These are phyloP conservation scores for Ichthyophthirius multifiliis DNA, from an alignment of 169 alveolate genomes.

Conservation along the genomic window DNA sequence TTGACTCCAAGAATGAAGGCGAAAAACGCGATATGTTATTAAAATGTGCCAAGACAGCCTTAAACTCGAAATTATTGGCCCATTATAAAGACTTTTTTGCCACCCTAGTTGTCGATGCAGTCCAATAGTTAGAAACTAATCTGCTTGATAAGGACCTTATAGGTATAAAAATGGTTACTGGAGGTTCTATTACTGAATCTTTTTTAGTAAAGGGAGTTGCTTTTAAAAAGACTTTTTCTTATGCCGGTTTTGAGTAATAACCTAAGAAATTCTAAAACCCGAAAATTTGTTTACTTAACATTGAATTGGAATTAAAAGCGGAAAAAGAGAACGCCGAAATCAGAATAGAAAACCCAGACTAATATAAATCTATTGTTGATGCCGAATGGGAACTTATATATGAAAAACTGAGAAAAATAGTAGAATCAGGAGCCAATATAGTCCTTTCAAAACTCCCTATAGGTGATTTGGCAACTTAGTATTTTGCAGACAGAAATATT, in stretches of 20 bases:
- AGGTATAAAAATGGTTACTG: constrained; percentile 97
- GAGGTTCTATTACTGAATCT: constrained; percentile 94
- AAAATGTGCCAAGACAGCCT: constrained; percentile 97
- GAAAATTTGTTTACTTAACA: constrained; percentile 91
- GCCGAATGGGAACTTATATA: constrained; percentile 98
- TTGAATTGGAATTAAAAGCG: constrained; percentile 97
- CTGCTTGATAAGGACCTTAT: constrained; percentile 90
- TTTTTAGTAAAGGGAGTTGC: constrained; percentile 97
- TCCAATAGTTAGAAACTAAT: constrained; percentile 89
- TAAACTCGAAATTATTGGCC: constrained; percentile 94
- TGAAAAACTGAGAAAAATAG: constrained; percentile 93
- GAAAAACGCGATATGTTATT: constrained; percentile 86
- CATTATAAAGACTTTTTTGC: constrained; percentile 94
- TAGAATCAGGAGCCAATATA: constrained; percentile 81
- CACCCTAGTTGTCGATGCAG: constrained; percentile 96
- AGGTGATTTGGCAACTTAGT: constrained; percentile 99
- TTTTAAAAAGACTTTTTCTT: constrained; percentile 97
- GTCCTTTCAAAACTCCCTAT: constrained; percentile 96
- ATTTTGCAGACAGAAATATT: constrained; percentile 91
- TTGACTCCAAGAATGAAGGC: constrained; percentile 50
- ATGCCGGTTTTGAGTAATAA: constrained; percentile 99
- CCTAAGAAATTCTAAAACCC: constrained; percentile 95
- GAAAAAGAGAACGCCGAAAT: constrained; percentile 99
- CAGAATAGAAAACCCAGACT: constrained; percentile 90
- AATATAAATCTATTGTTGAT: constrained; percentile 95